Conservation (phyloP, 2,329 filamentous ascomycete species). For the Diplocarpon rosae region DNA sequence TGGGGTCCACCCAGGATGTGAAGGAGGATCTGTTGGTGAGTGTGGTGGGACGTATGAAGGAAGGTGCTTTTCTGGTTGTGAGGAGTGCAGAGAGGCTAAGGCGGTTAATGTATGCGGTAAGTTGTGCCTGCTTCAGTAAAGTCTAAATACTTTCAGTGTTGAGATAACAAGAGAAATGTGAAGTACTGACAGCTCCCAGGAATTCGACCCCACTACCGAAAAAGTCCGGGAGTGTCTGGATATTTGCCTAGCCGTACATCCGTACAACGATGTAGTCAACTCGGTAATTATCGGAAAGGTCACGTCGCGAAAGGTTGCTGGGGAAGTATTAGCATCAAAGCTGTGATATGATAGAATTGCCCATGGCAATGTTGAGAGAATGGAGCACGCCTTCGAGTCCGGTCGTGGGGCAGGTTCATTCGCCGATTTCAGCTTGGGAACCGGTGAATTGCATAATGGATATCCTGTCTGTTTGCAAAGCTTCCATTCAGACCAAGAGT, state of each 20-base stretch:
- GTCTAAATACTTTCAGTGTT: not conserved
- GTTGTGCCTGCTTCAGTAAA: constrained; percentile 4
- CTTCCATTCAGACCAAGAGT: too few species aligned
- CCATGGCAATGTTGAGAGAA: not conserved
- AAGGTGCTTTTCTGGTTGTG: constrained; percentile 34
- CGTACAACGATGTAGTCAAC: constrained; percentile 39
- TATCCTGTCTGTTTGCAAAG: too few species aligned
- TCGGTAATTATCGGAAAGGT: constrained; percentile 33
- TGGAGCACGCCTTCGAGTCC: not conserved
- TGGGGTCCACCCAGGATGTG: constrained; percentile 31
- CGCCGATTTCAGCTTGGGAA: not conserved
- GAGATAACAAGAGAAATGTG: not conserved
- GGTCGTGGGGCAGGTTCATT: not conserved
- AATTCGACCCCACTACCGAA: constrained; percentile 31
- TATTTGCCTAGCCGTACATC: constrained; percentile 35
- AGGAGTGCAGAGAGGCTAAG: constrained; percentile 36
- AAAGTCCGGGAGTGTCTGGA: constrained; percentile 29
- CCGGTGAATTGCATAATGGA: not conserved
- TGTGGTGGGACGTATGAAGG: constrained; percentile 30
- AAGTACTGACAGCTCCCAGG: constrained; percentile 13
- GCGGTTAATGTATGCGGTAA: constrained; percentile 37
- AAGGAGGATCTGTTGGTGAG: constrained; percentile 32
- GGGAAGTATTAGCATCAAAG: not conserved
- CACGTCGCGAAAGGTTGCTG: constrained; percentile 1
- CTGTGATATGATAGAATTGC: not conserved